Percentiles rank a stretch among this genome's conserved stretches.
These are phyloP conservation scores for Coniochaeta pulveracea DNA, from an alignment of 2,329 filamentous ascomycete species.

Conservation along the genomic window DNA sequence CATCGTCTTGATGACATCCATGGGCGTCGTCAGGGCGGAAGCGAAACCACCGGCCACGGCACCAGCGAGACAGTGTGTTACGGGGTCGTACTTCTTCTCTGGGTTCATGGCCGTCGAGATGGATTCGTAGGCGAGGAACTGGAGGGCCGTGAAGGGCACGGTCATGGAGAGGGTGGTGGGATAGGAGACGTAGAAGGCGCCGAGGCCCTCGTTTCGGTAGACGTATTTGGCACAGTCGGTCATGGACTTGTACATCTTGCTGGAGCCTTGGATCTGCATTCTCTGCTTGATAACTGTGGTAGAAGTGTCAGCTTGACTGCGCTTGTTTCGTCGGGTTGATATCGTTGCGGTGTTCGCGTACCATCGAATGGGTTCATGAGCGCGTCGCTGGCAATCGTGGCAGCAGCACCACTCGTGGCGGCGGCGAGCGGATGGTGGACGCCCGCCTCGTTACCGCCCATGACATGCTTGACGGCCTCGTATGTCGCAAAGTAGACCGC, in stretches of 20 bases:
- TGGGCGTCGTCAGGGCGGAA: constrained; percentile 84
- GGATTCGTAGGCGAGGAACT: constrained; percentile 96
- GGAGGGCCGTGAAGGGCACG: constrained; percentile 90
- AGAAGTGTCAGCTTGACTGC: not conserved
- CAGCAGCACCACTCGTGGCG: constrained; percentile 83
- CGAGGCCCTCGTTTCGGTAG: constrained; percentile 76
- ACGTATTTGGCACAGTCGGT: constrained; percentile 78
- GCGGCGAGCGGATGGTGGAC: constrained; percentile 89
- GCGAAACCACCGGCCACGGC: constrained; percentile 88
- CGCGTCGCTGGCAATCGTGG: constrained; percentile 93
- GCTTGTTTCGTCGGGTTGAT: not conserved
- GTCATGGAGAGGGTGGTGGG: constrained; percentile 98
- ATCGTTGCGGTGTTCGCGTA: constrained; percentile 30
- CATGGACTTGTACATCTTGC: constrained; percentile 73
- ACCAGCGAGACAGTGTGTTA: constrained; percentile 88
- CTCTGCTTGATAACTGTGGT: constrained; percentile 89
- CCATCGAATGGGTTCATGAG: constrained; percentile 99
- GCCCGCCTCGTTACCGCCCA: constrained; percentile 81
- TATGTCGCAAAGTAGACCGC: constrained; percentile 98
- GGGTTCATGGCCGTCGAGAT: constrained; percentile 92
- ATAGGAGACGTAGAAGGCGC: constrained; percentile 96
- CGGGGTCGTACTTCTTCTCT: constrained; percentile 72
- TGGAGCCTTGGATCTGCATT: constrained; percentile 97
- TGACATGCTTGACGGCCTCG: constrained; percentile 90
- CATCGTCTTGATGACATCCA: constrained; percentile 98